Percentiles rank a stretch among this genome's conserved stretches.
These are phyloP conservation scores for Cardamine chenopodiifolia DNA, from an alignment of 345 rosid genomes.

Conservation along the genomic window DNA sequence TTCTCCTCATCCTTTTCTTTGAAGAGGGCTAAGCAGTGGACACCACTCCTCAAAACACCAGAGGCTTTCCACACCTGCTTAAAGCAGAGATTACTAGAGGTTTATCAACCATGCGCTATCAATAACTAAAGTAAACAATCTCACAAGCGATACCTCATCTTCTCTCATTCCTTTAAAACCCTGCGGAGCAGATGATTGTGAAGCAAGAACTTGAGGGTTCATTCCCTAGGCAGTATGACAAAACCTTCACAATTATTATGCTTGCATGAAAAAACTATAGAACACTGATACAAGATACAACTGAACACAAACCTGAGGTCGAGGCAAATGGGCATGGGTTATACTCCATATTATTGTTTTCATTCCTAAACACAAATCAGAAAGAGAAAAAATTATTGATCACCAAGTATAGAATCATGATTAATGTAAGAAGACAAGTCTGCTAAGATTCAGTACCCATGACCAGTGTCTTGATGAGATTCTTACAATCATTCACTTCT, in stretches of 20 bases:
- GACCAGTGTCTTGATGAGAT: conserved; percentile 95
- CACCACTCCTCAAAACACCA: conserved; percentile 95
- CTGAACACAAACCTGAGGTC: conserved; percentile 72
- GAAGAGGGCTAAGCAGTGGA: conserved; percentile 94
- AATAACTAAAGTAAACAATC: conserved; percentile 24
- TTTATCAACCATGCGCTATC: conserved; percentile 11
- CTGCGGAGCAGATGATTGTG: conserved; percentile 71
- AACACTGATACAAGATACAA: conserved; percentile 37
- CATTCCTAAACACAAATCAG: conserved; percentile 67
- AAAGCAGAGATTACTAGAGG: conserved; percentile 41
- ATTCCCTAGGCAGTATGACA: conserved; percentile 62
- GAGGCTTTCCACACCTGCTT: conserved; percentile 94
- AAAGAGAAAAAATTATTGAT: conserved; percentile 1
- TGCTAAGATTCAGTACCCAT: conserved; percentile 69
- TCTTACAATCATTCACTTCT: conserved; percentile 97
- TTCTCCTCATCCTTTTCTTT: conserved; percentile 98
- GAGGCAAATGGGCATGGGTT: conserved; percentile 95
- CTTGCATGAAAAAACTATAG: background rate
- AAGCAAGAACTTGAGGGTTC: conserved; percentile 66
- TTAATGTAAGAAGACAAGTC: conserved; percentile 15
- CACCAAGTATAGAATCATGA: conserved; percentile 4
- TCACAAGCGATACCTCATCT: conserved; percentile 75
- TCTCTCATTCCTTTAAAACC: conserved; percentile 94
- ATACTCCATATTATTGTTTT: conserved; percentile 97
- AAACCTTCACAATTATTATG: conserved; percentile 49